Conservation (phyloP, 164 flowering plant genomes). For the Annona squamosa region DNA sequence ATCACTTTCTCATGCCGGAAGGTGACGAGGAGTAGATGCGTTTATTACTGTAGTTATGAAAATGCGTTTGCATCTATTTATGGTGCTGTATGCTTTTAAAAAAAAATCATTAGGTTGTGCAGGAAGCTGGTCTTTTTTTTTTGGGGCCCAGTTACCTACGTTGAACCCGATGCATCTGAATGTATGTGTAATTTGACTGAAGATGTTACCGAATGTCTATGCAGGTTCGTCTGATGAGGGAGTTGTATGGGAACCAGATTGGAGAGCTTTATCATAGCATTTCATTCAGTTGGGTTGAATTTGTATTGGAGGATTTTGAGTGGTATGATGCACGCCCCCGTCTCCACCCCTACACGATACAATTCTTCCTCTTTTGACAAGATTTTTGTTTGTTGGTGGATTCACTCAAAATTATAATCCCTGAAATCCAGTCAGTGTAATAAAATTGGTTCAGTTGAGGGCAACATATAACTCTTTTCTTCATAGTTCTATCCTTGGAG, state of each 20-base stretch:
- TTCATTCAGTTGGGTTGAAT: conserved; percentile 74
- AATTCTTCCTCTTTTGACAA: background rate
- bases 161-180: no score
- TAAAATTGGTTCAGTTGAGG: background rate
- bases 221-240: conserved; percentile 85
- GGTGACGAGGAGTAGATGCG: no score
- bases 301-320: conserved; percentile 59
- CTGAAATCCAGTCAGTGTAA: background rate
- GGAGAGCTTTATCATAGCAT: conserved; percentile 87
- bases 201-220: background rate
- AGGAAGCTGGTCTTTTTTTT: no score
- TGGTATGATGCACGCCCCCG: conserved; percentile 38
- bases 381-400: background rate
- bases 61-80: no score
- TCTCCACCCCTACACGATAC: background rate
- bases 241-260: conserved; percentile 80
- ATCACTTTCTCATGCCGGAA: no score
- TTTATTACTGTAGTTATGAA: no score
- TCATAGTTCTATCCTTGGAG: background rate
- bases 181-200: no score
- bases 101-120: no score
- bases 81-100: no score
- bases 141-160: no score
- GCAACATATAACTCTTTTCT: background rate
- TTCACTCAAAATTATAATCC: background rate